Base-by-base conservation (phyloP, 352 stramenopile species). In the Phytopythium oedochilum region DNA sequence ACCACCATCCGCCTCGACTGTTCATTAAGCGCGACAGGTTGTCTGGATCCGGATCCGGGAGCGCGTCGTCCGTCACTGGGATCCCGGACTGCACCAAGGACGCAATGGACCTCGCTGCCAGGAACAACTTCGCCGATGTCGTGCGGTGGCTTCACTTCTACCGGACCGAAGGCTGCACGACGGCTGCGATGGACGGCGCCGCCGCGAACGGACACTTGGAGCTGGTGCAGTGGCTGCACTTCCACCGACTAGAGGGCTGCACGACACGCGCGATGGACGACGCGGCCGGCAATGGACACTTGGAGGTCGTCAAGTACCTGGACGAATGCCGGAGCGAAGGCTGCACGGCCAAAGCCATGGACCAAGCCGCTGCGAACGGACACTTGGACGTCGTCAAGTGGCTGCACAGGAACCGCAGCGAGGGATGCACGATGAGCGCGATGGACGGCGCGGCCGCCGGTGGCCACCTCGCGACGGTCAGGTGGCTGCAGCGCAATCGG, bases 141-240 rank as follows among this genome's bases (percentile, higher is more conserved):
- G 61, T 82, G 2, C 61, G 63, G 36, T 82, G 64, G 29, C 46
- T 82, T 3, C 71, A 82, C 38, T 39, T 31, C 20, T 34, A 75
- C 55, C 66, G 68, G 18, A 36, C 57, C 1, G 70, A 83, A 57
- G 66, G 67, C 1, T 78, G 64, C 34, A 71, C 68, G 0, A 56
- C 61, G 12, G 34, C 35, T 29, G 63, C 62, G 0, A 71, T 76
- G 65, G 60, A 80, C 50, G 54, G 53, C 8, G 68, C 73, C 22
- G 65, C 70, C n/a, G 57, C 53, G 0, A 26, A 53, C 31, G 63
- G 66, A 0, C 63, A 78, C 35, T 23, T 78, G 10, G 51, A 40
- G 2, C 57, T 73, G 29, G 26, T 83, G 15, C 25, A 70, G 35
- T 83, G 63, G 63, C 46, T 75, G 14, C 63, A 75, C n/a, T 40